A percentile compares a stretch with the other conserved stretches of the same genome.
These are phyloP conservation scores for Gonium pectorale DNA, from an alignment of 139 green algal species.

Conservation along the genomic window DNA sequence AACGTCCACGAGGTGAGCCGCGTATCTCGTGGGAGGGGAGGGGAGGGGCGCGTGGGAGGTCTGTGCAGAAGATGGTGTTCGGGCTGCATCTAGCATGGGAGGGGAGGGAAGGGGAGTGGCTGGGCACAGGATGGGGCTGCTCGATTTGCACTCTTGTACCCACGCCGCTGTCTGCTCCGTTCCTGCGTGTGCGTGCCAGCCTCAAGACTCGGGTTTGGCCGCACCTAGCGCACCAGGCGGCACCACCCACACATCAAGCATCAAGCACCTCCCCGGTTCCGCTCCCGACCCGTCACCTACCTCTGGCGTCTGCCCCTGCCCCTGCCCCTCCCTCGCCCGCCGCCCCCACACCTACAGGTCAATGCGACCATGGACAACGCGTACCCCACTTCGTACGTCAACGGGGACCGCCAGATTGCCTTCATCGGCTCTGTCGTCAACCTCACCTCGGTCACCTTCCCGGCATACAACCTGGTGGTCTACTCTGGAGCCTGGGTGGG, in stretches of 20 bases:
- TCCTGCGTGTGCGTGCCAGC: too few relatives aligned
- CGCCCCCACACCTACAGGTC: background rate
- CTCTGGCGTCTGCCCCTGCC: background rate
- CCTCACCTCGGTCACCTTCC: background rate
- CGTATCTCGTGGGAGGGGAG: background rate
- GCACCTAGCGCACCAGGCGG: too few relatives aligned
- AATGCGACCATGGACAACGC: background rate
- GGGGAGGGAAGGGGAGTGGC: background rate
- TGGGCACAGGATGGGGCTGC: background rate
- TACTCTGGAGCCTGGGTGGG: background rate
- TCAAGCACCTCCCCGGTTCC: background rate
- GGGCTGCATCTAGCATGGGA: background rate
- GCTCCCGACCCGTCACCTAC: background rate
- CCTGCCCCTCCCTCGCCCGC: too few relatives aligned
- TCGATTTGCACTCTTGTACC: background rate
- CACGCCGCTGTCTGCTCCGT: background rate
- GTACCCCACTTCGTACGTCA: background rate
- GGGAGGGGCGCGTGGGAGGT: too few relatives aligned
- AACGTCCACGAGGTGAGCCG: constrained; percentile 23
- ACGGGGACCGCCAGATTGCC: background rate
- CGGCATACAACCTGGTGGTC: constrained; percentile 6
- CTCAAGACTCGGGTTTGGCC: too few relatives aligned
- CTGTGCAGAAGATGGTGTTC: too few relatives aligned
- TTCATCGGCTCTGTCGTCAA: background rate
- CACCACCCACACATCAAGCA: background rate